Conservation (phyloP, 768 basidiomycete genomes). For the Mycena vitilis region DNA sequence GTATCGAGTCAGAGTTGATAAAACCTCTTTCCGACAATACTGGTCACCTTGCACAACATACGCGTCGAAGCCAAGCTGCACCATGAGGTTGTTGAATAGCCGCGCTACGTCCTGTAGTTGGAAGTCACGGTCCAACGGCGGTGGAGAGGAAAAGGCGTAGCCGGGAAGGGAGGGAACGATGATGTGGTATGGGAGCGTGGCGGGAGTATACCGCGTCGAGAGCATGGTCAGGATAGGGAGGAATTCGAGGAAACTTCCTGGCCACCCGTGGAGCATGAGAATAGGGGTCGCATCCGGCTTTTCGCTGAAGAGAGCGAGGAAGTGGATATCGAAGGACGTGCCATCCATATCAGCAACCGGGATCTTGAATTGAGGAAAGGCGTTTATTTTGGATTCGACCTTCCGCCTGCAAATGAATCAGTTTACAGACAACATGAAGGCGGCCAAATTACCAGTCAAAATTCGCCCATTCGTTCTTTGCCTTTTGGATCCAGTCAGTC, state of each 20-base stretch:
- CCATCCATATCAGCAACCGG: not conserved
- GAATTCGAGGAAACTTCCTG: slow-evolving; percentile 36
- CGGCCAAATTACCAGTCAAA: slow-evolving; percentile 18
- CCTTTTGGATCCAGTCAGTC: slow-evolving; percentile 14
- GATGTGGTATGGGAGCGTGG: slow-evolving; percentile 32
- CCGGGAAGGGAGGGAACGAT: slow-evolving; percentile 37
- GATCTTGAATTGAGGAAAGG: not conserved
- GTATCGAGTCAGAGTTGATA: too few species aligned
- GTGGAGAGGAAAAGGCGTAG: not conserved
- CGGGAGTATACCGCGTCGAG: slow-evolving; percentile 12
- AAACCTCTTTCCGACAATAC: too few species aligned
- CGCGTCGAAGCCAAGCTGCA: slow-evolving; percentile 41
- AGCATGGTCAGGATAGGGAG: slow-evolving; percentile 32
- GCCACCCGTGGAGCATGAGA: slow-evolving; percentile 33
- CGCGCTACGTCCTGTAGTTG: slow-evolving; percentile 36
- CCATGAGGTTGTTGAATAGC: slow-evolving; percentile 43
- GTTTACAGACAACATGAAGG: not conserved
- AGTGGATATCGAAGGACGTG: slow-evolving; percentile 20
- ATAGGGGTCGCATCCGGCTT: slow-evolving; percentile 31
- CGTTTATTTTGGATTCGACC: slow-evolving; percentile 2
- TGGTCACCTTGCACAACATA: slow-evolving; percentile 35
- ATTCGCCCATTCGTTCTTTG: slow-evolving; percentile 13
- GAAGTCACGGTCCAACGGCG: slow-evolving; percentile 8
- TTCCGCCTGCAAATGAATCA: not conserved
- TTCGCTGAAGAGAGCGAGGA: slow-evolving; percentile 31